These are phyloP conservation scores for Acanthamoeba rhysodes DNA, from an alignment of 208 protist genomes.

Conservation along the genomic window DNA sequence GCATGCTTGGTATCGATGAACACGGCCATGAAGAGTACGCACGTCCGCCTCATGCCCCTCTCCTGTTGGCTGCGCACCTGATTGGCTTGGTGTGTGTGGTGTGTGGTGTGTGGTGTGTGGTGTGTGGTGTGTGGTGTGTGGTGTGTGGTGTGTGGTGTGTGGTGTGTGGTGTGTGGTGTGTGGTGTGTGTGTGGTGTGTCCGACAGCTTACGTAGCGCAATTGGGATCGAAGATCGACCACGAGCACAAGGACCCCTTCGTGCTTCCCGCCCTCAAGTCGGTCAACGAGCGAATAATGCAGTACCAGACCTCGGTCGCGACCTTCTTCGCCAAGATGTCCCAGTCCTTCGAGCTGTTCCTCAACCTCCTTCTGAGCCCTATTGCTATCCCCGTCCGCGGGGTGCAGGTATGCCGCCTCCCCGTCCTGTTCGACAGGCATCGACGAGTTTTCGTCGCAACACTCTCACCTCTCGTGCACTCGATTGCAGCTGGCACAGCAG, in stretches of 20 bases:
- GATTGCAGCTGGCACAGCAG: neutral
- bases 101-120: too few relatives aligned
- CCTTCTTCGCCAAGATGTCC: slow-evolving; percentile 64
- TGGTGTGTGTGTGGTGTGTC: too few relatives aligned
- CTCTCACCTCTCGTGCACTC: too few relatives aligned
- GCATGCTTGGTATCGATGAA: neutral
- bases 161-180: too few relatives aligned
- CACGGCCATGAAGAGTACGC: slow-evolving; percentile 24
- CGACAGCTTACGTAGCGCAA: slow-evolving; percentile 10
- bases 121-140: too few relatives aligned
- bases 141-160: too few relatives aligned
- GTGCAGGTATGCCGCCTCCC: neutral
- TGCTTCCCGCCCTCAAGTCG: slow-evolving; percentile 52
- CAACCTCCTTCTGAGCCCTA: slow-evolving; percentile 9
- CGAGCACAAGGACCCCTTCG: slow-evolving; percentile 59
- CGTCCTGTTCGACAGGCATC: neutral
- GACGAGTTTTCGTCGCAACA: too few relatives aligned
- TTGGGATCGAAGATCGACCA: slow-evolving; percentile 42
- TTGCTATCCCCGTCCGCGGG: slow-evolving; percentile 31
- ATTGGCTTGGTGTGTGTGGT: too few relatives aligned
- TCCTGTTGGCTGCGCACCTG: too few relatives aligned
- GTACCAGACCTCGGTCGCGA: neutral
- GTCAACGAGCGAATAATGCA: slow-evolving; percentile 67
- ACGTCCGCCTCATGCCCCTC: neutral
- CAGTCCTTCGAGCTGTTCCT: slow-evolving; percentile 53